Percentiles rank a stretch among this genome's conserved stretches.
These are phyloP conservation scores for Yarrowia sp. DNA, from an alignment of 805 yeast species.

Conservation along the genomic window DNA sequence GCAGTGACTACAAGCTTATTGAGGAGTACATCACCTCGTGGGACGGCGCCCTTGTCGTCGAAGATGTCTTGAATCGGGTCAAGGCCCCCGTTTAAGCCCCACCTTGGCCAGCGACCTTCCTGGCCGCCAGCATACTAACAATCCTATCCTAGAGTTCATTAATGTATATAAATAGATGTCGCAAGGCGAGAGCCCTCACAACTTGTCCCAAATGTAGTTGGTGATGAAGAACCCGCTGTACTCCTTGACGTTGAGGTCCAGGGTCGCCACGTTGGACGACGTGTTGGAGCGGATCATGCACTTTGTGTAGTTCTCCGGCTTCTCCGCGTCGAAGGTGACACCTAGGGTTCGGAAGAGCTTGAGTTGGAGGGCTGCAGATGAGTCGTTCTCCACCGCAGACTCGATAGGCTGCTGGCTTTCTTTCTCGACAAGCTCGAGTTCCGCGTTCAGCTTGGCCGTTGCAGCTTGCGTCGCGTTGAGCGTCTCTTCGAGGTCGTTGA, in stretches of 20 bases:
- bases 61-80: constrained; percentile 51
- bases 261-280: constrained; percentile 31
- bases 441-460: constrained; percentile 31
- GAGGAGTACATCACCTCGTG: constrained; percentile 46
- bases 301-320: constrained; percentile 28
- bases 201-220: constrained; percentile 71
- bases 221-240: constrained; percentile 68
- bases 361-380: constrained; percentile 30
- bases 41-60: constrained; percentile 50
- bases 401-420: constrained; percentile 27
- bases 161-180: constrained; percentile 12
- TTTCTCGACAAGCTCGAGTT: constrained; percentile 30
- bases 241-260: constrained; percentile 41
- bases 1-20: constrained; percentile 50
- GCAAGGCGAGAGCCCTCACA: too few relatives aligned
- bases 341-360: constrained; percentile 34
- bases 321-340: constrained; percentile 31
- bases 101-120: neutral
- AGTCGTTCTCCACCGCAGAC: constrained; percentile 13
- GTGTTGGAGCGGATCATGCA: constrained; percentile 32
- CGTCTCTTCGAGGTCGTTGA: constrained; percentile 35
- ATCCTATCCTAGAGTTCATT: neutral
- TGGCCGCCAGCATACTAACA: constrained; percentile 15
- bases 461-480: constrained; percentile 30
- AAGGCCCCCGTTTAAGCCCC: constrained; percentile 49